phyloP scores from a whole-genome alignment of 1,284 basidiomycete species.

The Pascua guehoae region DNA sequence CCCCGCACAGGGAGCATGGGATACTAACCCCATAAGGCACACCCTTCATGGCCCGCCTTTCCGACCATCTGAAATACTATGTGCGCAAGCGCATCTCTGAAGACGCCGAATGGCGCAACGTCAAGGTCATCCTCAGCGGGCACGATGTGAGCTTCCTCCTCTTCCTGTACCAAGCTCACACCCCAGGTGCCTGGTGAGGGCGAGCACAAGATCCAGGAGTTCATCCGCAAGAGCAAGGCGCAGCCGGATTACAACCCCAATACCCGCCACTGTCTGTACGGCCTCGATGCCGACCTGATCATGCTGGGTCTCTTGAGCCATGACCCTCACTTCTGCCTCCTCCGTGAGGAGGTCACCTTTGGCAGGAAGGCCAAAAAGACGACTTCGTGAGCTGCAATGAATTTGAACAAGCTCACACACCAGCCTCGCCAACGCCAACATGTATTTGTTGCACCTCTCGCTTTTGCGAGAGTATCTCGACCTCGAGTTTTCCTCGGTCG shows the following conservation, averaged over 20 bases:
- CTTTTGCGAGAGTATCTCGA: constrained; percentile 96
- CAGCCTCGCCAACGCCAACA: constrained; percentile 82
- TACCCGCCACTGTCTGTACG: constrained; percentile 88
- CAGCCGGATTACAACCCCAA: constrained; percentile 76
- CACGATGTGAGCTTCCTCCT: constrained; percentile 63
- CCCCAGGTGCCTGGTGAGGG: constrained; percentile 81
- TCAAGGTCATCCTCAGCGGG: constrained; percentile 93
- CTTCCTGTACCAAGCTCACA: constrained; percentile 10
- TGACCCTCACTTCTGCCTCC: constrained; percentile 96
- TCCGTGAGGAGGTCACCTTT: constrained; percentile 98
- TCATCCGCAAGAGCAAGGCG: constrained; percentile 88
- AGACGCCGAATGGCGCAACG: constrained; percentile 87
- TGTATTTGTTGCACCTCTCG: constrained; percentile 91
- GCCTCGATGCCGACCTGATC: constrained; percentile 95
- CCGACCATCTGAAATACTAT: constrained; percentile 90
- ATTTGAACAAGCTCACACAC: not conserved
- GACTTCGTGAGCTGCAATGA: constrained; percentile 56
- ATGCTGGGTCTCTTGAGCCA: constrained; percentile 97
- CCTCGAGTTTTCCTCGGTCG: constrained; percentile 74
- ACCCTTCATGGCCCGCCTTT: constrained; percentile 87
- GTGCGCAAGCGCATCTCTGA: constrained; percentile 95
- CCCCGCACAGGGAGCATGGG: not conserved
- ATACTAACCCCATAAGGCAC: constrained; percentile 61
- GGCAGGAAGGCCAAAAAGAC: constrained; percentile 73
- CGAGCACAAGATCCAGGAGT: constrained; percentile 99